Conservation (phyloP, 306 rosid species). For the Prinsepia uniflora region DNA sequence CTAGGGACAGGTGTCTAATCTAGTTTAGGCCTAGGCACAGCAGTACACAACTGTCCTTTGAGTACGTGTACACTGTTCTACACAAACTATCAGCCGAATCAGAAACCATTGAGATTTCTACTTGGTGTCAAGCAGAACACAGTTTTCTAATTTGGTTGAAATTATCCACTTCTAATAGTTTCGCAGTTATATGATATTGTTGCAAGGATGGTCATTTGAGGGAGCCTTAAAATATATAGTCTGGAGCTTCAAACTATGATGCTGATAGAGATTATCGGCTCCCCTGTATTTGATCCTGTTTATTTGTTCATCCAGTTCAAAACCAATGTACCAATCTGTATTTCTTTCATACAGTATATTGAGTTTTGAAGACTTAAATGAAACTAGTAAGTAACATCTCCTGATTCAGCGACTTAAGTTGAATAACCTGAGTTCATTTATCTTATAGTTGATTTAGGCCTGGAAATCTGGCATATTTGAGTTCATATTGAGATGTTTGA, state of each 20-base stretch:
- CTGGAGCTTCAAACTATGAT: no score
- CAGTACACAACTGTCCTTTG: no score
- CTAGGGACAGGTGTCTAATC: no score
- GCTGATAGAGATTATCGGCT: not conserved
- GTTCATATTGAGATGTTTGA: not conserved
- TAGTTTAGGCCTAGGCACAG: no score
- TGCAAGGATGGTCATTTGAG: not conserved
- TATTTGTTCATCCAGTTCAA: not conserved
- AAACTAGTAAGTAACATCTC: no score
- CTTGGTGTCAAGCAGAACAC: not conserved
- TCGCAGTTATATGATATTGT: not conserved
- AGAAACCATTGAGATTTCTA: not conserved
- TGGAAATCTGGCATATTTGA: not conserved
- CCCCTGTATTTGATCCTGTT: conserved; percentile 3
- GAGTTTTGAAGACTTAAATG: no score
- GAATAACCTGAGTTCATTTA: not conserved
- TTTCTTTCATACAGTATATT: no score
- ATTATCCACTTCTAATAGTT: not conserved
- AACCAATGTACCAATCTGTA: not conserved
- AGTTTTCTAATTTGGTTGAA: not conserved
- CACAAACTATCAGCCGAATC: not conserved
- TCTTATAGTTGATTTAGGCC: not conserved
- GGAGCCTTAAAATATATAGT: no score
- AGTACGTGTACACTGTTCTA: no score
- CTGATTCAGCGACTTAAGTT: not conserved